Conservation (phyloP, 2,329 filamentous ascomycete species). For the Sclerotinia sclerotiorum region DNA sequence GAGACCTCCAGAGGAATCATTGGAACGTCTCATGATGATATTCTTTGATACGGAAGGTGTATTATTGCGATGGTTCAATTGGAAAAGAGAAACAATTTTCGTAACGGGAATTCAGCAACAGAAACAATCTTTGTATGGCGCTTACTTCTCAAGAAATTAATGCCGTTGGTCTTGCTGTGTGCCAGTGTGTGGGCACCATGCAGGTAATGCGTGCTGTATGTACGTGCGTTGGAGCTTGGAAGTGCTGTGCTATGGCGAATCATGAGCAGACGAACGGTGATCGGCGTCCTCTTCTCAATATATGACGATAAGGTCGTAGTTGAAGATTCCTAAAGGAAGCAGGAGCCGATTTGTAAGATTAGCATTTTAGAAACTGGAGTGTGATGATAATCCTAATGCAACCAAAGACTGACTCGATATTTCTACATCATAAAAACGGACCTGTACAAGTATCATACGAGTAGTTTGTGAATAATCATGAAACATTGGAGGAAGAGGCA, state of each 20-base stretch:
- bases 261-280: conserved; percentile 7
- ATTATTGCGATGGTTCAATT: background rate
- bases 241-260: background rate
- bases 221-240: conserved; percentile 6
- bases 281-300: conserved; percentile 7
- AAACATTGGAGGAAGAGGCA: background rate
- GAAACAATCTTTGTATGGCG: background rate
- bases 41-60: conserved; percentile 2
- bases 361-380: background rate
- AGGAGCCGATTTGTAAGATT: background rate
- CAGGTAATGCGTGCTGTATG: background rate
- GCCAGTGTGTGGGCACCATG: background rate
- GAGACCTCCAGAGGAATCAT: background rate
- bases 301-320: background rate
- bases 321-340: conserved; percentile 8
- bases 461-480: background rate
- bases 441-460: background rate
- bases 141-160: background rate
- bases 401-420: background rate
- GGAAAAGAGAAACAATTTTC: conserved; percentile 12
- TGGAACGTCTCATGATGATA: conserved; percentile 5
- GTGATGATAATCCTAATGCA: background rate
- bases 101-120: background rate
- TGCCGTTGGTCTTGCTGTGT: background rate
- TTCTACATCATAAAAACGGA: background rate